These are phyloP conservation scores for Neofusicoccum parvum DNA, from an alignment of 2,329 filamentous ascomycete genomes.

Conservation along the genomic window DNA sequence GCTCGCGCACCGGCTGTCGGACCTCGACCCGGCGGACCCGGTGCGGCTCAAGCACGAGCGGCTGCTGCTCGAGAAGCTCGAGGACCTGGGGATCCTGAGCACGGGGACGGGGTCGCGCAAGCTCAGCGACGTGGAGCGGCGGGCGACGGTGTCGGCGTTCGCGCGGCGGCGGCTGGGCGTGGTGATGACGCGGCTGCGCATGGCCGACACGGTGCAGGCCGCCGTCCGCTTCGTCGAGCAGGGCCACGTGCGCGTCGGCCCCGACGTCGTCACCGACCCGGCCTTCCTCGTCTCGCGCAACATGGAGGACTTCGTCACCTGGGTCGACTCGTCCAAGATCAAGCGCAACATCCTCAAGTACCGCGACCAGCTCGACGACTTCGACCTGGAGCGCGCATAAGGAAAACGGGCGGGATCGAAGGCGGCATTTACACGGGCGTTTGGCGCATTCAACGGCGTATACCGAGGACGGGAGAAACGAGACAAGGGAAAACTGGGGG, in stretches of 20 bases:
- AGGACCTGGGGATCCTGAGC: constrained; percentile 85
- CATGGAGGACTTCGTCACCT: constrained; percentile 96
- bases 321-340: constrained; percentile 95
- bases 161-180: constrained; percentile 82
- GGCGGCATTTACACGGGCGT: constrained; percentile 10
- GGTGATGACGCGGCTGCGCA: constrained; percentile 84
- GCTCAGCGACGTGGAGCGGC: constrained; percentile 73
- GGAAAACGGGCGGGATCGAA: not conserved
- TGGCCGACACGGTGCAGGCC: constrained; percentile 88
- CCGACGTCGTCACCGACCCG: constrained; percentile 85
- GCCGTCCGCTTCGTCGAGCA: constrained; percentile 86
- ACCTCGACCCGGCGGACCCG: constrained; percentile 76
- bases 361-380: constrained; percentile 92
- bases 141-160: constrained; percentile 86
- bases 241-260: constrained; percentile 88
- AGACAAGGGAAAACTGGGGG: not conserved
- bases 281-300: constrained; percentile 82
- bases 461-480: not conserved
- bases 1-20: constrained; percentile 83
- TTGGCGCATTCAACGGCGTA: not conserved
- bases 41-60: constrained; percentile 83
- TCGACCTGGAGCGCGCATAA: constrained; percentile 62
- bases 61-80: constrained; percentile 85
- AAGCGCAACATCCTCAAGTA: constrained; percentile 96
- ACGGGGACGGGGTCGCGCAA: constrained; percentile 64